Percentiles rank a stretch among this genome's conserved stretches.
Evolutionary conservation across 2,329 filamentous ascomycete genomes (phyloP).

Genomic region (Diplocarpon mali): DNA sequence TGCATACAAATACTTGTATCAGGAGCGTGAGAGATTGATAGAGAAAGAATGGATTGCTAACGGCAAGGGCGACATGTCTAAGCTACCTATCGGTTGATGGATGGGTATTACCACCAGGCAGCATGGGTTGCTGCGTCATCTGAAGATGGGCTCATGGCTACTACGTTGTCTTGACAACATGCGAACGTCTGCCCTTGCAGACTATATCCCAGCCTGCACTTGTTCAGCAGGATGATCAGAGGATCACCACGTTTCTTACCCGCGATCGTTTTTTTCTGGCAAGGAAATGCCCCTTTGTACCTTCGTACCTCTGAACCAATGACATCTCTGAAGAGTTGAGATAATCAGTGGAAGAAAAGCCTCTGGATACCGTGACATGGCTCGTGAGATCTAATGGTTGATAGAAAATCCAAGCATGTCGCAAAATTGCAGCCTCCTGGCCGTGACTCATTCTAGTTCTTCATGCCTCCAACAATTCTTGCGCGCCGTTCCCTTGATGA

Average conservation of each 20-base stretch:
- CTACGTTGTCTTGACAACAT: not conserved
- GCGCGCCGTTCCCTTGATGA: too few species aligned
- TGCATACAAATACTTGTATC: slow-evolving; percentile 82
- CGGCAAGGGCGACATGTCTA: slow-evolving; percentile 58
- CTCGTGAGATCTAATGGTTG: not conserved
- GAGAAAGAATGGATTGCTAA: slow-evolving; percentile 63
- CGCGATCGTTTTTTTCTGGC: too few species aligned
- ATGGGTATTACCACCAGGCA: slow-evolving; percentile 23
- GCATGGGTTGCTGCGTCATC: not conserved
- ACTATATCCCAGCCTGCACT: not conserved
- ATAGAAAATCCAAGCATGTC: not conserved
- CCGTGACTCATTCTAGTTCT: not conserved
- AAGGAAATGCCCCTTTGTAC: too few species aligned
- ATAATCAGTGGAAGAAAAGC: not conserved
- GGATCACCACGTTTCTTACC: not conserved
- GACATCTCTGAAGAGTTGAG: not conserved
- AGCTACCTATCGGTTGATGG: slow-evolving; percentile 43
- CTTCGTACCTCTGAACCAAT: not conserved
- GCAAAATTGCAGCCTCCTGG: too few species aligned
- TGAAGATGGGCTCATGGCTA: not conserved
- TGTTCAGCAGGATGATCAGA: slow-evolving; percentile 7
- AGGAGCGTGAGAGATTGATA: slow-evolving; percentile 62
- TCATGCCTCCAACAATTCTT: too few species aligned
- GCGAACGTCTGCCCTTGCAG: too few species aligned
- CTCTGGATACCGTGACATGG: slow-evolving; percentile 1